Base-by-base conservation (phyloP, 805 yeast genomes). In the Ogataea ganodermae region DNA sequence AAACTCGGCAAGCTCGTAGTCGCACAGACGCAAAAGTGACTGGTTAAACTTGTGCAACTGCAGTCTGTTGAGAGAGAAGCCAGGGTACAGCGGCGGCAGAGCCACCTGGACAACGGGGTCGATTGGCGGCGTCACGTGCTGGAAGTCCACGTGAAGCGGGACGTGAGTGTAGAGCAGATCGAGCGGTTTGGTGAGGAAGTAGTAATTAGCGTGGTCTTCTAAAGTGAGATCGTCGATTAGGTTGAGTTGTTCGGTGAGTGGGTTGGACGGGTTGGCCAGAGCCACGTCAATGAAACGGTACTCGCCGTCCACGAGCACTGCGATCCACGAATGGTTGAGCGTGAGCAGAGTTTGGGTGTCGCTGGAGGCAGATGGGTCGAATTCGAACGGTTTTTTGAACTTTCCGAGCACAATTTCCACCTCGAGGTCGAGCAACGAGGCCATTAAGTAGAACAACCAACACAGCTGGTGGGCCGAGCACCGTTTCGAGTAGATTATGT, bases 271-370 rank as follows among this genome's bases (percentile, higher is more conserved):
- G 57, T 83, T 84, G 1, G 89, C 90, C 24, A 84, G 58, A 4
- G 82, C 72, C 5, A 80, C 83, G 63, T 92, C 99, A 50, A 92
- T 66, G 51, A 94, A 75, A 50, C 92, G 73, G 80, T 91, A 90
- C 61, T 86, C 86, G 32, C 83, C 83, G 50, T 88, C 84, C 13
- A 90, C 67, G 28, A 85, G 64, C 1, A 90, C 82, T 1, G 96
- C 81, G 46, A 89, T 75, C 99, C 99, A 94, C 46, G 87, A 81
- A 66, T 94, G 99, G 59, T 90, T 89, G 30, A 83, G 63, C n/a
- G 70, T 68, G 53, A 74, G 77, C 74, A 53, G 33, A 38, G 75
- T 73, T 36, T 80, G 74, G 49, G 73, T 76, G 49, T 70, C 70
- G 0, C 52, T 16, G 31, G 53, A 35, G 10, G 49, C 35, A 6